Conservation (phyloP, 164 flowering plant species). For the Dillenia turbinata region DNA sequence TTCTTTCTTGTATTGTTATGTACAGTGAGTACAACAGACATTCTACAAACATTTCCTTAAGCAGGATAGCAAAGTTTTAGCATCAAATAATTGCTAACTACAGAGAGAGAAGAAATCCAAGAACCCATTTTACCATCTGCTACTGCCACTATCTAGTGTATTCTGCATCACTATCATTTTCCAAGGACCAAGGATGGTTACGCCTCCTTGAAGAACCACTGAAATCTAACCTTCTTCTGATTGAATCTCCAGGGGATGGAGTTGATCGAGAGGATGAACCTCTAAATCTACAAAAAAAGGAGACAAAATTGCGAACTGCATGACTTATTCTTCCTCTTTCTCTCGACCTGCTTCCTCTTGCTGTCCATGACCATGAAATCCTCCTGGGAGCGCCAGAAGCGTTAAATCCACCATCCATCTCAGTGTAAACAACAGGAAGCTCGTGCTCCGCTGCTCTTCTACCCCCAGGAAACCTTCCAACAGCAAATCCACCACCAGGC, state of each 20-base stretch:
- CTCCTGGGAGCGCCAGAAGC: slow-evolving; percentile 40
- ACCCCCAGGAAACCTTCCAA: slow-evolving; percentile 67
- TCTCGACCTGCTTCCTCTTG: slow-evolving; percentile 32
- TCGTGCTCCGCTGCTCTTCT: slow-evolving; percentile 41
- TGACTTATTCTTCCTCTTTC: slow-evolving; percentile 47
- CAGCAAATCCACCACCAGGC: slow-evolving; percentile 88
- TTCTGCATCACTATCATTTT: slow-evolving; percentile 18
- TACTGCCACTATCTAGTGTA: too few relatives aligned
- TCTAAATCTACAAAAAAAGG: slow-evolving; percentile 40
- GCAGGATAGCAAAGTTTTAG: too few relatives aligned
- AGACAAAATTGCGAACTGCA: slow-evolving; percentile 37
- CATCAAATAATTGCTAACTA: too few relatives aligned
- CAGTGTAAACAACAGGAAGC: slow-evolving; percentile 65
- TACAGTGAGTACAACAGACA: too few relatives aligned
- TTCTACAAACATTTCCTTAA: too few relatives aligned
- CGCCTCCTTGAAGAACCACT: slow-evolving; percentile 35
- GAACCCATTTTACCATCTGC: too few relatives aligned
- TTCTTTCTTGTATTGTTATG: too few relatives aligned
- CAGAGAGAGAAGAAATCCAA: too few relatives aligned
- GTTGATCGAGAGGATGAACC: slow-evolving; percentile 25
- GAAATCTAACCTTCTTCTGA: slow-evolving; percentile 24
- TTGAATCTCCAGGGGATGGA: slow-evolving; percentile 12
- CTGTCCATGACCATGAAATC: slow-evolving; percentile 33
- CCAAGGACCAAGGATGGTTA: slow-evolving; percentile 39
- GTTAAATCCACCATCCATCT: slow-evolving; percentile 62